Percentiles rank a stretch among this genome's conserved stretches.
Conservation (phyloP, 2,329 filamentous ascomycete genomes). For the Remersonia thermophila region DNA sequence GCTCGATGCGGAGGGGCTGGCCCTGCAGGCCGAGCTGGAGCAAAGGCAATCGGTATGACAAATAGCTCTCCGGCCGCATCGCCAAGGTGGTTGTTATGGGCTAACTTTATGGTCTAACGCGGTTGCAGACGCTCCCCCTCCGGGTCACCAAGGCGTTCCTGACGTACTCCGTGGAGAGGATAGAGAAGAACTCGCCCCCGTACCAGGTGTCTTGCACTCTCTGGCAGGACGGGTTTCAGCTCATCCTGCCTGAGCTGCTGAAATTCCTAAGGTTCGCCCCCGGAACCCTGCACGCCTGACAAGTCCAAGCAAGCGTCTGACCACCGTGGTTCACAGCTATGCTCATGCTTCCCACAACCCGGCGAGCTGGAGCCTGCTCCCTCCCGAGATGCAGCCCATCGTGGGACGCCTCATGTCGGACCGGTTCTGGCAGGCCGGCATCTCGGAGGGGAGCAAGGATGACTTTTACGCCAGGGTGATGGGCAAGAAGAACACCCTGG, state of each 20-base stretch:
- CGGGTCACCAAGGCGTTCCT: constrained; percentile 83
- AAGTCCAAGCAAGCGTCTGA: too few species aligned
- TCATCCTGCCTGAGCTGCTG: constrained; percentile 74
- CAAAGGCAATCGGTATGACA: constrained; percentile 52
- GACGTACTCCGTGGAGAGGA: constrained; percentile 81
- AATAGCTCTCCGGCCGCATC: not conserved
- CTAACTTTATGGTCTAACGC: constrained; percentile 2
- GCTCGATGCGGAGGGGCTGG: constrained; percentile 67
- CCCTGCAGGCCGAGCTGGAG: constrained; percentile 67
- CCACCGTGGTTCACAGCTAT: constrained; percentile 39
- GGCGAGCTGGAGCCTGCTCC: constrained; percentile 67
- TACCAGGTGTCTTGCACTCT: constrained; percentile 66
- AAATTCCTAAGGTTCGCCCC: constrained; percentile 57
- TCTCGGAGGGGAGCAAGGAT: constrained; percentile 88
- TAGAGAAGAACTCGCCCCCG: constrained; percentile 59
- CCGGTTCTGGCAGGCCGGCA: constrained; percentile 96
- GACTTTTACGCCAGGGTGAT: constrained; percentile 91
- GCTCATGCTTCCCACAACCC: constrained; percentile 87
- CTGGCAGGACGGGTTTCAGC: constrained; percentile 75
- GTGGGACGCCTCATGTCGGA: constrained; percentile 80
- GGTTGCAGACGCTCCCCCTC: constrained; percentile 54
- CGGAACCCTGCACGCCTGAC: too few species aligned
- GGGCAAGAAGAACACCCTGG: constrained; percentile 76
- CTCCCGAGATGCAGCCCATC: constrained; percentile 61
- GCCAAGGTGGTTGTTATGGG: too few species aligned